Evolutionary conservation across 2,329 filamentous ascomycete species (phyloP), one percentile per base, ranked within the genome.

Genomic region (Triangularia setosa): DNA sequence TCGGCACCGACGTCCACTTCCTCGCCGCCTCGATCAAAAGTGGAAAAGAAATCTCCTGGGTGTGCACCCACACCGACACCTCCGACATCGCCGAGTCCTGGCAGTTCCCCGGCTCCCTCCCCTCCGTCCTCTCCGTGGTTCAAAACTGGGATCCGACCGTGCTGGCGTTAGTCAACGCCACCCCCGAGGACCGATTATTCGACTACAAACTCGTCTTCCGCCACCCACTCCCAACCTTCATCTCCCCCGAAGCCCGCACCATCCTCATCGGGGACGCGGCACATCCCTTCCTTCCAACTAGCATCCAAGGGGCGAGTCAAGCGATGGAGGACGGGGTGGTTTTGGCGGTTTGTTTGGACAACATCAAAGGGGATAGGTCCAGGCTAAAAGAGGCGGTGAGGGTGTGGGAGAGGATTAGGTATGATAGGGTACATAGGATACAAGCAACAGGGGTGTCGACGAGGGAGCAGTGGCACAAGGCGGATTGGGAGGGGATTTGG

Each of bases 41-140:
- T 35, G 82, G 81, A 5, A 77, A 78, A 57, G 82, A 84, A 65
- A 80, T 85, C 67, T 81, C 77, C 61, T 85, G 83, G 83, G 83
- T 84, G 16, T 80, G 81, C 65, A 84, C 83, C 35, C 69, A 72
- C 64, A 69, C 77, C 64, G 80, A 80, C 62, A 76, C 79, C n/a
- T 75, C 73, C 14, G 77, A 80, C 62, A 80, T 82, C 60, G 75
- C 80, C 61, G 78, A 82, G 69, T 79, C 77, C 56, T 81, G 78
- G 78, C 77, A 77, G 55, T 77, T 78, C 35, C 76, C 77, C 4
- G 77, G 76, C 1, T 76, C 77, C 28, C 72, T 78, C 6, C 75
- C 76, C 62, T 78, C 80, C 60, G 78, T 79, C 1, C 72, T 79
- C 33, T 73, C 74, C 24, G 73, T 79, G 4, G 76, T 77, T 53